Conservation (phyloP, 2,329 filamentous ascomycete genomes). For the Apiospora kogelbergensis region DNA sequence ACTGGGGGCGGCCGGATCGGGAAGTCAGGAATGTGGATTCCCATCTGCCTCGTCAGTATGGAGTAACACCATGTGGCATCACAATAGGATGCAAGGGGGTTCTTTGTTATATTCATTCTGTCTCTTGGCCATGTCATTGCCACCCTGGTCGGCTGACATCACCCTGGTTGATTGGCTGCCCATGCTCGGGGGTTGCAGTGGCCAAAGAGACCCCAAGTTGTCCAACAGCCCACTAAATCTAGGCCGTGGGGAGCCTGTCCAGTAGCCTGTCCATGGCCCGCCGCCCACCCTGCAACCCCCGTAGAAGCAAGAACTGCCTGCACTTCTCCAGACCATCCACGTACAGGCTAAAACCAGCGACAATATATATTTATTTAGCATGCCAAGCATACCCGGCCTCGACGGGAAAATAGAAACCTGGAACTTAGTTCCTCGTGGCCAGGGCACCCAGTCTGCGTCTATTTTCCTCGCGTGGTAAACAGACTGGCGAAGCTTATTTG, state of each 20-base stretch:
- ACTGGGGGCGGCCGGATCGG: background rate
- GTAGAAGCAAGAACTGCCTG: background rate
- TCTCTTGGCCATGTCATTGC: background rate
- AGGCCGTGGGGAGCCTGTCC: background rate
- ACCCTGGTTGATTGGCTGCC: background rate
- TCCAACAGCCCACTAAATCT: background rate
- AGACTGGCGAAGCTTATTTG: background rate
- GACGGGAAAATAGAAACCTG: background rate
- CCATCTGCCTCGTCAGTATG: background rate
- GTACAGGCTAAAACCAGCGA: background rate
- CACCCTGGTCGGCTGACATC: background rate
- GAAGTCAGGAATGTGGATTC: background rate
- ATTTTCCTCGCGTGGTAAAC: background rate
- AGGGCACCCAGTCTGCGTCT: background rate
- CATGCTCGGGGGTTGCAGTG: background rate
- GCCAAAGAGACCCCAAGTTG: no score
- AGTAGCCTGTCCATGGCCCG: background rate
- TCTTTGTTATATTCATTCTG: background rate
- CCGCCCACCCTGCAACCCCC: background rate
- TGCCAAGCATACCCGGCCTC: background rate
- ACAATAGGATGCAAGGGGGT: background rate
- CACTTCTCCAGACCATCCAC: background rate
- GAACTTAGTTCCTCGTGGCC: background rate
- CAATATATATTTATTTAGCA: background rate
- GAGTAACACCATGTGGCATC: constrained; percentile 1